A percentile compares a stretch with the other conserved stretches of the same genome.
These are phyloP conservation scores for Hanseniaspora osmophila DNA, from an alignment of 805 yeast genomes.

Conservation along the genomic window DNA sequence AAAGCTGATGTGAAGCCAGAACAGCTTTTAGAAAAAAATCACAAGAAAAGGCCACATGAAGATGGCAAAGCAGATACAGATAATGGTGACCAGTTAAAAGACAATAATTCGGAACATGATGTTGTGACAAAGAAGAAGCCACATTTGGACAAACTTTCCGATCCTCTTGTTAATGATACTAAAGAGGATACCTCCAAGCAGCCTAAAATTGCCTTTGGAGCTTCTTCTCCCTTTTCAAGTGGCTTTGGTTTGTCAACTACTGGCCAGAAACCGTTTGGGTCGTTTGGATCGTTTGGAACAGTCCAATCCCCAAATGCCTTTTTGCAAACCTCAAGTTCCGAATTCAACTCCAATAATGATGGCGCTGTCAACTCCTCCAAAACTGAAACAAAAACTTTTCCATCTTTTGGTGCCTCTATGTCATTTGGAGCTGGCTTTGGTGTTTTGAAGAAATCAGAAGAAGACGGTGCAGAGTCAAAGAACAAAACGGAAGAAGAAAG, in stretches of 20 bases:
- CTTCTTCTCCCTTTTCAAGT: slow-evolving; percentile 35
- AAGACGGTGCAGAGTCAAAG: slow-evolving; percentile 4
- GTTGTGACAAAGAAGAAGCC: too few relatives aligned
- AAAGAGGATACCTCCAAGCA: slow-evolving; percentile 5
- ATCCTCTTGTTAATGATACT: not conserved
- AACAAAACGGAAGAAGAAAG: slow-evolving; percentile 3
- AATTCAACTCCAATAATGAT: slow-evolving; percentile 13
- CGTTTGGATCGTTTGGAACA: not conserved
- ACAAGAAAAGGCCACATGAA: too few relatives aligned
- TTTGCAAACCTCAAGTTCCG: too few relatives aligned
- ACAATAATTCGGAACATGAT: too few relatives aligned
- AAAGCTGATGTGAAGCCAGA: too few relatives aligned
- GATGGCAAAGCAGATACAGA: too few relatives aligned
- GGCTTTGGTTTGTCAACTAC: slow-evolving; percentile 18
- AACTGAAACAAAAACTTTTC: slow-evolving; percentile 5
- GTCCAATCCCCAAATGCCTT: slow-evolving; percentile 21
- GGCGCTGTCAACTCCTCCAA: slow-evolving; percentile 4
- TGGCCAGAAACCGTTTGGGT: not conserved
- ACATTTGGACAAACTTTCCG: too few relatives aligned
- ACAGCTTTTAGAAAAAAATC: too few relatives aligned
- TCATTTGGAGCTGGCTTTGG: slow-evolving; percentile 23
- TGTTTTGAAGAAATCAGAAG: slow-evolving; percentile 7
- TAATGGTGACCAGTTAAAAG: too few relatives aligned
- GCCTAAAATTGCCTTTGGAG: slow-evolving; percentile 44
- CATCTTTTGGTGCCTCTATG: slow-evolving; percentile 29